Evolutionary conservation across 2,329 filamentous ascomycete species (phyloP), one percentile per base, ranked within the genome.

Genomic region (Botrytis elliptica): DNA sequence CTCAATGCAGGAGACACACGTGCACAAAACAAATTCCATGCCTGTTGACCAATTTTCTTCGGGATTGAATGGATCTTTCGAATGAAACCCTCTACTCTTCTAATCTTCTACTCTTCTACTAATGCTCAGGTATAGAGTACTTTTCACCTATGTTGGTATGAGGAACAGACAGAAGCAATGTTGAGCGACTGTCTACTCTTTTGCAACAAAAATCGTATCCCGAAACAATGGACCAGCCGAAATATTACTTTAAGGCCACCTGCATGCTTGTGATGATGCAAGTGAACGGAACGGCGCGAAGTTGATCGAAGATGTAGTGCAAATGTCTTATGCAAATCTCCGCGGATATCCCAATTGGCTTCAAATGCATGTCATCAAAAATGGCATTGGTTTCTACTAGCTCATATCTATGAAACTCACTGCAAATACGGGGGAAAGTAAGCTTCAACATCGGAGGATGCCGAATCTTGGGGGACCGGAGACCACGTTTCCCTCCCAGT

Each of bases 191-290:
- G 1, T 38, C 9, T 29, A 20, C 8, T 2, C 5, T 29, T 42
- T 29, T 29, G 33, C 16, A 57, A 10, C 18, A 55, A 9, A 57
- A 9, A n/a, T 7, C 18, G 49, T 49, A 42, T 68, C 25, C 66
- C 49, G 36, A 68, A 42, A 42, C 49, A 57, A 68, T 33, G 66
- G 66, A 68, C n/a, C 49, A 18, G 22, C 66, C 49, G 49, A 68
- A 25, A 44, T 55, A 40, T n/a, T 68, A 22, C n/a, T 57, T 68
- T 4, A 57, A 33, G 20, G 49, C 36, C 10, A 18, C 49, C 36
- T 42, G 66, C 66, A 68, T 68, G 10, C n/a, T 33, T 68, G 22
- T 57, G 9, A 67, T 40, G 33, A 57, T 68, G 49, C 49, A 68
- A 68, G 25, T 57, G 16, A 38, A 12, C 49, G 36, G 36, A n/a